phyloP scores from a whole-genome alignment of 768 basidiomycete species.

The Pleurotus djamor region DNA sequence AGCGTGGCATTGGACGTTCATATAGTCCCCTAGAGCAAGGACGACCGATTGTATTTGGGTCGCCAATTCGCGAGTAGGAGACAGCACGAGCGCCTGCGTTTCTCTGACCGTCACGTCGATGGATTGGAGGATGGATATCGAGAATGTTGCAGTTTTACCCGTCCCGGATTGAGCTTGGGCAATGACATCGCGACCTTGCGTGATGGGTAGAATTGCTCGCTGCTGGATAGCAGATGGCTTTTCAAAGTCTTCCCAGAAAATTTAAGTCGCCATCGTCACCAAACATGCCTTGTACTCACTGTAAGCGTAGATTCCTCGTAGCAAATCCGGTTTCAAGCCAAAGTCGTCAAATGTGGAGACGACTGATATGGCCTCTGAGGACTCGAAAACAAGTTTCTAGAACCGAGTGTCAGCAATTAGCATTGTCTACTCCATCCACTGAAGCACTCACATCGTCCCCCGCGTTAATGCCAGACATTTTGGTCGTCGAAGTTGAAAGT shows the following conservation, averaged over 20 bases:
- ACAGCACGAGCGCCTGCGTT: conserved; percentile 94
- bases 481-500: conserved; percentile 36
- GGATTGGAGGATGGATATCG: conserved; percentile 96
- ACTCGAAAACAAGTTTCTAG: conserved; percentile 93
- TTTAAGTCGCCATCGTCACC: not conserved
- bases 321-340: conserved; percentile 89
- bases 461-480: conserved; percentile 79
- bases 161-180: conserved; percentile 99
- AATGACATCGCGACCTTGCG: conserved; percentile 95
- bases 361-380: conserved; percentile 87
- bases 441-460: conserved; percentile 70
- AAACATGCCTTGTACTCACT: conserved; percentile 47
- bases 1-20: conserved; percentile 99
- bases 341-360: conserved; percentile 91
- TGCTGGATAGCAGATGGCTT: conserved; percentile 99
- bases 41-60: conserved; percentile 99
- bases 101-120: conserved; percentile 95
- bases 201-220: conserved; percentile 95
- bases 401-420: not conserved
- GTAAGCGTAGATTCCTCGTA: conserved; percentile 98
- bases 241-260: conserved; percentile 68
- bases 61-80: conserved; percentile 97
- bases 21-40: conserved; percentile 95
- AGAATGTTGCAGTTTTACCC: conserved; percentile 99
- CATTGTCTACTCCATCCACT: conserved; percentile 9